Evolutionary conservation across 2,329 filamentous ascomycete species (phyloP), one percentile per base, ranked within the genome.

Genomic region (Aspergillus viridinutans): DNA sequence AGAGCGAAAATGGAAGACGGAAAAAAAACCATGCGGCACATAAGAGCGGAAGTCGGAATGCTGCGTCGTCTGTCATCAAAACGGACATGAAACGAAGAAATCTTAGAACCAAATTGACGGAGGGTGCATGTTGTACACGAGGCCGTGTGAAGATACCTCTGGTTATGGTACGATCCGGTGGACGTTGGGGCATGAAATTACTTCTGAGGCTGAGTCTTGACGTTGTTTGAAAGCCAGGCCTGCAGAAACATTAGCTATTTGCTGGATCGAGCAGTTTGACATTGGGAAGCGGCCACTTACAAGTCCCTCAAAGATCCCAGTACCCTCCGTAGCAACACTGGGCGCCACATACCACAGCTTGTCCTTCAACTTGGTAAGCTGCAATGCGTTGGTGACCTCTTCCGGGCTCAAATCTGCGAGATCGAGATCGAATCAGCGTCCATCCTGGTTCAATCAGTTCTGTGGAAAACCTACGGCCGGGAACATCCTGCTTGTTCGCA

Each of bases 401-500:
- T 89, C 83, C 7, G 89, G 89, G 69, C 83, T 89, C 86, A 93
- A 85, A 63, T 89, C 89, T 91, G 65, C 53, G 58, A n/a, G 50
- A 50, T 7, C 3, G 26, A 50, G n/a, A 60, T 40, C 14, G n/a
- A 20, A 10, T 43, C n/a, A 43, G 40, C 40, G 40, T 23, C 3
- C 5, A 43, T 21, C 21, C 47, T 53, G 55, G 59, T 64, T 64
- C 49, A 69, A 63, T 59, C 3, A 40, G 28, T 9, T 20, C 7
- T 49, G 55, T 17, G 25, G 50, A 14, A 55, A 38, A 76, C 81
- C 56, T 78, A 90, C 90, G 86, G 72, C 90, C 90, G 58, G 84
- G 82, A 67, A 97, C 81, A 85, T 99, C 94, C 80, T 97, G 94
- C 85, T 99, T 99, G 83, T 99, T 99, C 71, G 94, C 94, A 76